Evolutionary conservation across 352 stramenopile species (phyloP), one percentile per base, ranked within the genome.

Genomic region (Globisporangium perplexum): DNA sequence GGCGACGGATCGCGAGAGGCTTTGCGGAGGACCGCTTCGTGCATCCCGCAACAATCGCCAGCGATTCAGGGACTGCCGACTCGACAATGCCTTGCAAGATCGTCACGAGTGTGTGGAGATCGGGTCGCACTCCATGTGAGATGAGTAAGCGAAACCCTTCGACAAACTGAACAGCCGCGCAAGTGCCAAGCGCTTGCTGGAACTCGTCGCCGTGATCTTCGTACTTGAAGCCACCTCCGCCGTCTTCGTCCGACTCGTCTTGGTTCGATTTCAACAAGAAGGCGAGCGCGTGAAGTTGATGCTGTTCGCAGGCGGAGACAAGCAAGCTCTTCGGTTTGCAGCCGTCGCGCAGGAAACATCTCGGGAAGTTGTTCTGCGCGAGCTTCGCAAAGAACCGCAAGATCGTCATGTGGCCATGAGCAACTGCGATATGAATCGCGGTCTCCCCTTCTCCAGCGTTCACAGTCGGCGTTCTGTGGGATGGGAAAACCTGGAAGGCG

Each of bases 351-450:
- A 65, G 47, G 56, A 85, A 85, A 22, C 64, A 81, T 12, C 52
- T 51, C 2, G 69, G 56, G 22, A 87, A 82, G 33, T 72, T 66
- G 41, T 71, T 69, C 41, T 83, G 70, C 11, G 71, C 70, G 8
- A 79, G 42, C 17, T 26, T 55, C 15, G 69, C 63, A 55, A 84
- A 84, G 26, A 66, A 63, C 26, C 57, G 36, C 4, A 88, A 52
- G 3, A 83, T 60, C 6, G 70, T 63, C 42, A 81, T 49, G 33
- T 83, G 74, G 4, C 74, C 72, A 56, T 65, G 67, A 18, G 72
- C 47, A 35, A 88, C 65, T 1, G 77, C 77, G 28, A 77, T 45
- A 52, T 88, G 74, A 41, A 86, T 72, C 1, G 74, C 56, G 2
- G 71, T 81, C 47, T 87, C 56, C 41, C 57, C 36, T 14, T 45